Percentiles rank a stretch among this genome's conserved stretches.
These are phyloP conservation scores for Umbelopsis sp. DNA, from an alignment of 371 early-diverging fungal genomes.

Conservation along the genomic window DNA sequence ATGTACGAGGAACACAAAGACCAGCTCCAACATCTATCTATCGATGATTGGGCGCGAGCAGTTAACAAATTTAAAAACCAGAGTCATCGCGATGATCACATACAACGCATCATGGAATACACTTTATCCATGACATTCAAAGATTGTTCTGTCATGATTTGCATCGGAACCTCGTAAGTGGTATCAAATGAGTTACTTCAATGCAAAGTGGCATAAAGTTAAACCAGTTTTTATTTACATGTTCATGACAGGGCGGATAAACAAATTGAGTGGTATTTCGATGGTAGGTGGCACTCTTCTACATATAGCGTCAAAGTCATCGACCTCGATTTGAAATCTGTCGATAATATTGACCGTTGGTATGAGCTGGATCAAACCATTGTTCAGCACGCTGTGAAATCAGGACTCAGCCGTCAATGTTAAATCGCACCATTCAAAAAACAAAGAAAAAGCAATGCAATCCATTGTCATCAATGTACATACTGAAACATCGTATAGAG, in stretches of 20 bases:
- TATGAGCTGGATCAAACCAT: conserved; percentile 51
- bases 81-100: conserved; percentile 3
- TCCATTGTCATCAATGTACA: neutral
- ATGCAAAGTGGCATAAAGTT: neutral
- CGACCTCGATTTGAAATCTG: conserved; percentile 56
- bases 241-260: neutral
- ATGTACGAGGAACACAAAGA: conserved; percentile 28
- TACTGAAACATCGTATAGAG: neutral
- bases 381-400: conserved; percentile 36
- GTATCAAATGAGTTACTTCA: neutral
- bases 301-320: conserved; percentile 47
- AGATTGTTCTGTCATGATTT: conserved; percentile 60
- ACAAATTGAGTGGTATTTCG: neutral
- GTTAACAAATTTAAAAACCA: conserved; percentile 4
- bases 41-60: conserved; percentile 29
- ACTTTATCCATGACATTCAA: conserved; percentile 64
- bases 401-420: neutral
- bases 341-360: conserved; percentile 53
- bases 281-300: neutral
- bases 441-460: too few species aligned
- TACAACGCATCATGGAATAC: conserved; percentile 48
- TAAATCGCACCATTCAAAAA: neutral
- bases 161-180: conserved; percentile 19
- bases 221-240: neutral
- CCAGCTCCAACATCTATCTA: neutral